Percentiles rank a stretch among this genome's conserved stretches.
Evolutionary conservation across 2,329 filamentous ascomycete species (phyloP).

Genomic region (Emmonsia crescens): DNA sequence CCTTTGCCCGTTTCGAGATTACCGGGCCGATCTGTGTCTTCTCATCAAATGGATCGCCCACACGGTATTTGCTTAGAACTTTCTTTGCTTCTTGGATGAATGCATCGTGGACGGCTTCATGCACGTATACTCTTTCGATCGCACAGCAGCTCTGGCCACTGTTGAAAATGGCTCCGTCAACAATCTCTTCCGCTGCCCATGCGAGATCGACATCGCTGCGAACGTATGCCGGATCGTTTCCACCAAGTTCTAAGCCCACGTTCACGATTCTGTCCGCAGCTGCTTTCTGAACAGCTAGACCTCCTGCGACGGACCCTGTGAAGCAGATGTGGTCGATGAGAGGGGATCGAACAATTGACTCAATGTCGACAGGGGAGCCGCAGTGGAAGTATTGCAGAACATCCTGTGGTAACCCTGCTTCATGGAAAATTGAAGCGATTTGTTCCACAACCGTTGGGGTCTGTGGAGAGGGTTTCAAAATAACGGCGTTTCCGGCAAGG

Average conservation of each 20-base stretch:
- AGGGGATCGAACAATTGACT: slow-evolving; percentile 66
- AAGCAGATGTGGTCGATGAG: slow-evolving; percentile 78
- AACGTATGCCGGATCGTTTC: slow-evolving; percentile 90
- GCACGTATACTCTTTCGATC: slow-evolving; percentile 83
- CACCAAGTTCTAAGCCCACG: slow-evolving; percentile 83
- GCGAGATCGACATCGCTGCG: slow-evolving; percentile 73
- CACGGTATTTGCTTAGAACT: slow-evolving; percentile 67
- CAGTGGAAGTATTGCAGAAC: slow-evolving; percentile 91
- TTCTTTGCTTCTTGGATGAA: slow-evolving; percentile 72
- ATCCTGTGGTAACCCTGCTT: slow-evolving; percentile 70
- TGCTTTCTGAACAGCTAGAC: slow-evolving; percentile 73
- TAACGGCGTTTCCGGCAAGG: slow-evolving; percentile 78
- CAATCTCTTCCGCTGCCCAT: slow-evolving; percentile 89
- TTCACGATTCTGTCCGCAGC: slow-evolving; percentile 74
- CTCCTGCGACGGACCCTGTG: slow-evolving; percentile 83
- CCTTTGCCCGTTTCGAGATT: slow-evolving; percentile 66
- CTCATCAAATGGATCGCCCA: slow-evolving; percentile 78
- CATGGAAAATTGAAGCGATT: slow-evolving; percentile 60
- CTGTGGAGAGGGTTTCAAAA: slow-evolving; percentile 89
- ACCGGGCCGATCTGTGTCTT: slow-evolving; percentile 79
- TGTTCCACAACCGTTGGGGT: slow-evolving; percentile 88
- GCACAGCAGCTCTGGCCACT: slow-evolving; percentile 97
- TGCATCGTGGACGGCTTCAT: slow-evolving; percentile 69
- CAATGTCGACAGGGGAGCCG: slow-evolving; percentile 65
- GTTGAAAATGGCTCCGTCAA: slow-evolving; percentile 94